Evolutionary conservation across 352 stramenopile genomes (phyloP).

Genomic region (Globisporangium viniferum): DNA sequence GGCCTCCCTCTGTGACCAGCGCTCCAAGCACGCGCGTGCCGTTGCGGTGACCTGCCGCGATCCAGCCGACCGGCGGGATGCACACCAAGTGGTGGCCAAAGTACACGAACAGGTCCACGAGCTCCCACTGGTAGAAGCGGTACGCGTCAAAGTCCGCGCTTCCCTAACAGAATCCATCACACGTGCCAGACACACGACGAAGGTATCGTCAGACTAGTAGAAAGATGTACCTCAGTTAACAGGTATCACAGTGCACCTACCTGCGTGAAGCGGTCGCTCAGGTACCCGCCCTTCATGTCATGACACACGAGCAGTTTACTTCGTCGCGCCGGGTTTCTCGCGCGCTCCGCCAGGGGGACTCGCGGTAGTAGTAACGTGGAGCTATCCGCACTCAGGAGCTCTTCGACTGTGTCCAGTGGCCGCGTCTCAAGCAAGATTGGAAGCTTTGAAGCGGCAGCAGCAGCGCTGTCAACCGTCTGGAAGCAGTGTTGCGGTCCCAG

Average conservation of each 20-base stretch:
- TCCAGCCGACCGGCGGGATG: conserved; percentile 43
- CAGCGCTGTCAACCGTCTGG: conserved; percentile 4
- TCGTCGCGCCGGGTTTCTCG: conserved; percentile 24
- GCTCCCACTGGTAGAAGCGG: conserved; percentile 51
- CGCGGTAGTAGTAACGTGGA: not conserved
- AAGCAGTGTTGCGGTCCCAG: conserved; percentile 24
- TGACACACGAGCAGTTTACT: conserved; percentile 58
- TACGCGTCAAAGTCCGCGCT: conserved; percentile 35
- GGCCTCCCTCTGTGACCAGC: conserved; percentile 40
- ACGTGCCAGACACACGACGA: not conserved
- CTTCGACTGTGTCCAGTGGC: conserved; percentile 27
- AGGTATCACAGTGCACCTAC: conserved; percentile 6
- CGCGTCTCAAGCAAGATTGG: conserved; percentile 24
- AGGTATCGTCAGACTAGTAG: not conserved
- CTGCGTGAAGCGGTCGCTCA: conserved; percentile 37
- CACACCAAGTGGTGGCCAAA: conserved; percentile 52
- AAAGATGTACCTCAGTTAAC: too few relatives aligned
- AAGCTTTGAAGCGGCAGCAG: not conserved
- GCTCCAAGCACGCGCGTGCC: conserved; percentile 44
- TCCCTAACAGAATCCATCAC: conserved; percentile 11
- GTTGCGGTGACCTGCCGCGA: conserved; percentile 43
- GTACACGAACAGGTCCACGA: conserved; percentile 56
- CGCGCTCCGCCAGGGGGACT: conserved; percentile 26
- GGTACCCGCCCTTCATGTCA: conserved; percentile 53
- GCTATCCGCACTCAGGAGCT: conserved; percentile 22